Base-by-base conservation (phyloP, 78 protist genomes). In the Isochrysis galbana region DNA sequence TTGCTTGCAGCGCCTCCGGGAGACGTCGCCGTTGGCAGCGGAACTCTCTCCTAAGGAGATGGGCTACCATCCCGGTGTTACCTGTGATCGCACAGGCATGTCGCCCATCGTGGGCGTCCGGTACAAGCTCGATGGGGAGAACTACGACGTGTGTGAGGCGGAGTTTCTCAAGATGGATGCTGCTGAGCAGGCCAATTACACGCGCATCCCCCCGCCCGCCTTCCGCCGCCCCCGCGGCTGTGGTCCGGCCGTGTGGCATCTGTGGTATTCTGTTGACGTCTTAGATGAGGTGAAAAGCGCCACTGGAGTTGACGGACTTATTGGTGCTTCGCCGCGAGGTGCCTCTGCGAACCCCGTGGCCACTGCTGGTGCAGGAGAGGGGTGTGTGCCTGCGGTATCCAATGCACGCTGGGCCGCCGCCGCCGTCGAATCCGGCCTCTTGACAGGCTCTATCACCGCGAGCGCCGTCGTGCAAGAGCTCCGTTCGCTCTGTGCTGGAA, bases 61-160 rank as follows among this genome's bases (percentile, higher is more conserved):
- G 45, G 80, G 80, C 80, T 70, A 70, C 80, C 80, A 70, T n/a
- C 80, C 80, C 17, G 80, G 80, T 41, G 80, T 70, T 17, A 70
- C 80, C 44, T 70, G 80, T 17, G 80, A 70, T n/a, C 80, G 80
- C 39, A 70, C 80, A 17, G 80, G 80, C 80, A 5, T 19, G 80
- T n/a, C n/a, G n/a, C 80, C 80, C 36, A 70, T 70, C 41, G 17
- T 70, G 29, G 80, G 80, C 80, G 22, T 36, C 80, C 80, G 80
- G 36, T 70, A 34, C 80, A 70, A 70, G 80, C 80, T 70, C 19
- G 21, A 34, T 23, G 41, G 22, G 45, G 80, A 70, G 80, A 70
- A 70, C 41, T 70, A 70, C 80, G 80, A 70, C 80, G 80, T 70
- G 36, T 70, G 80, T 41, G 80, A 70, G 41, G 80, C 80, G 19